Evolutionary conservation across 768 basidiomycete species (phyloP), one percentile per base, ranked within the genome.

Genomic region (Trametes coccinea): DNA sequence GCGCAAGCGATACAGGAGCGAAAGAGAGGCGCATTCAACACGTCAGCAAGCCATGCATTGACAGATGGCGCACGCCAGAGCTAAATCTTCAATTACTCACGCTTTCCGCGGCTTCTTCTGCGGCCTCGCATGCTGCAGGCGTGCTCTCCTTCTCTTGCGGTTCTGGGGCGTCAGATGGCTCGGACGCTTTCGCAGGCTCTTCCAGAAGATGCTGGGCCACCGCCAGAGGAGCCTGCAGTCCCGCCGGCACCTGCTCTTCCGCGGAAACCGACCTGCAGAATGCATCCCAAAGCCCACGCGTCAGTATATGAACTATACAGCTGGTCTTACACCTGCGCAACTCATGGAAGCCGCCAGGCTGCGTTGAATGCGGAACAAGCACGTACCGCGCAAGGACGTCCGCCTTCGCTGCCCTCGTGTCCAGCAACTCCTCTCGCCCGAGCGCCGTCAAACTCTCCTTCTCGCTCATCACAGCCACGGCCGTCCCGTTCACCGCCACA

Each of bases 341-440:
- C 45, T 60, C 59, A 37, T 57, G 56, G 48, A 6, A 60, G 41
- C 48, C n/a, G 48, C 48, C 48, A 49, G 30, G 48, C 44, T 37
- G 59, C 61, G 59, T 30, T 52, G 49, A 60, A 59, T 45, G 46
- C 51, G 60, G 61, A 61, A 40, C 55, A 53, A 33, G 67, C 47
- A 77, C 82, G 63, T 67, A 91, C 91, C 89, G 81, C 46, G 85
- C 84, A 56, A 92, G 80, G 27, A 89, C 75, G 33, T 82, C 74
- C 85, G 89, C 85, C 75, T 82, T 86, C 55, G 79, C 77, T 57
- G 85, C 79, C 67, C 85, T 79, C 68, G 89, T 85, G 67, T 92
- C 88, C 69, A 90, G 80, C 67, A 93, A 74, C 72, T 92, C 90
- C 55, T 92, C 89, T 51, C 90, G 79, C 29, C 90, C 90, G 47